Percentiles rank a stretch among this genome's conserved stretches.
phyloP scores from a whole-genome alignment of 441 rosid genomes.

The Aleurites moluccanus region DNA sequence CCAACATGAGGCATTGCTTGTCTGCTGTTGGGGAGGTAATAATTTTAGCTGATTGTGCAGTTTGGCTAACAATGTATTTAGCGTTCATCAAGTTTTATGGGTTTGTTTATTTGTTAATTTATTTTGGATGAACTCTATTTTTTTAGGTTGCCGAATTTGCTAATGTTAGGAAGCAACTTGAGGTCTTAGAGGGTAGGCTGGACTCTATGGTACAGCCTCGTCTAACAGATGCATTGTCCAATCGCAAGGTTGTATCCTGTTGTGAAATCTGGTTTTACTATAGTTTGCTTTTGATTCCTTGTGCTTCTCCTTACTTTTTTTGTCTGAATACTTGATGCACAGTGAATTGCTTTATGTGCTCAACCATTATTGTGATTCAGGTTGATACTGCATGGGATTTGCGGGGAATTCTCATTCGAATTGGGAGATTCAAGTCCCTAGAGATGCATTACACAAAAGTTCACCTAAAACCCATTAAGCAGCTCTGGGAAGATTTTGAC shows the following conservation, averaged over 20 bases:
- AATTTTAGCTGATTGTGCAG: not conserved
- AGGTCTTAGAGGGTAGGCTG: constrained; percentile 90
- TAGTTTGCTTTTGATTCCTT: constrained; percentile 8
- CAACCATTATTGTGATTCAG: constrained; percentile 39
- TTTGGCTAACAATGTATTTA: not conserved
- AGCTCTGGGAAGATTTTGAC: constrained; percentile 95
- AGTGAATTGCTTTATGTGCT: constrained; percentile 20
- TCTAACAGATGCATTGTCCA: constrained; percentile 85
- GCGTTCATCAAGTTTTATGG: not conserved
- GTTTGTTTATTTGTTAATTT: not conserved
- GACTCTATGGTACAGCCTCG: constrained; percentile 99
- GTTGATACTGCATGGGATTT: constrained; percentile 92
- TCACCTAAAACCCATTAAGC: constrained; percentile 77
- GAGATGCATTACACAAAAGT: constrained; percentile 90
- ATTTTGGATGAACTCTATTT: constrained; percentile 3
- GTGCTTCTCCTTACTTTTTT: not conserved
- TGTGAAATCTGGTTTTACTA: not conserved
- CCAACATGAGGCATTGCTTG: constrained; percentile 97
- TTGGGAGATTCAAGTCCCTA: constrained; percentile 91
- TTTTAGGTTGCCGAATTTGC: constrained; percentile 98
- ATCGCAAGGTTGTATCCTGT: constrained; percentile 63
- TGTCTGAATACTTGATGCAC: too few relatives aligned
- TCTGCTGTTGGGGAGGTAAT: constrained; percentile 98
- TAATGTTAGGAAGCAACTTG: constrained; percentile 89
- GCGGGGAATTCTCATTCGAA: constrained; percentile 91